phyloP scores from a whole-genome alignment of 306 rosid species.

The Gastrolobium bilobum region DNA sequence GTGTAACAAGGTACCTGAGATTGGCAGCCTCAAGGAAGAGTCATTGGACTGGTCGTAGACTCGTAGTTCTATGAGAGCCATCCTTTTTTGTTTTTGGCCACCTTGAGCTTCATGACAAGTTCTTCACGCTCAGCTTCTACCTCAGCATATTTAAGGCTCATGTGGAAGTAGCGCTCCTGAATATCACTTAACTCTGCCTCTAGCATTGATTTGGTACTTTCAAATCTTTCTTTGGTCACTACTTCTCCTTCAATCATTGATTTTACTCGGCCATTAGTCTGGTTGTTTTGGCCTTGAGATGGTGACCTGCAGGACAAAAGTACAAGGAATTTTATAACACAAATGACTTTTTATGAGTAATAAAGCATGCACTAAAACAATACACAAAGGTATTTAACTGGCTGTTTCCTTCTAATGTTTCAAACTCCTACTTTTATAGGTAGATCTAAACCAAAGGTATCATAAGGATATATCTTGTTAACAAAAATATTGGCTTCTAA shows the following conservation, averaged over 20 bases:
- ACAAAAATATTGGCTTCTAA: conserved; percentile 7
- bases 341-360: conserved; percentile 28
- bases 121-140: conserved; percentile 94
- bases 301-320: conserved; percentile 56
- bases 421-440: not conserved
- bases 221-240: conserved; percentile 67
- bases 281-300: conserved; percentile 57
- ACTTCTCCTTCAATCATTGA: conserved; percentile 61
- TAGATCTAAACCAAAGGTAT: conserved; percentile 1
- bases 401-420: not conserved
- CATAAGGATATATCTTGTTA: not conserved
- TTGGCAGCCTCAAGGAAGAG: conserved; percentile 45
- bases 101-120: conserved; percentile 87
- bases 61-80: conserved; percentile 65
- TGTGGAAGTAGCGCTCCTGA: conserved; percentile 81
- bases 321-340: conserved; percentile 9
- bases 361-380: conserved; percentile 13
- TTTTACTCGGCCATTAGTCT: conserved; percentile 50
- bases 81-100: conserved; percentile 62
- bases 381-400: not conserved
- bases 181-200: conserved; percentile 87
- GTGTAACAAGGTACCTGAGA: conserved; percentile 52
- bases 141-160: conserved; percentile 96
- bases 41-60: conserved; percentile 16
- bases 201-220: conserved; percentile 70